Evolutionary conservation across 1,284 basidiomycete species (phyloP).

Genomic region (Vanrija humicola): DNA sequence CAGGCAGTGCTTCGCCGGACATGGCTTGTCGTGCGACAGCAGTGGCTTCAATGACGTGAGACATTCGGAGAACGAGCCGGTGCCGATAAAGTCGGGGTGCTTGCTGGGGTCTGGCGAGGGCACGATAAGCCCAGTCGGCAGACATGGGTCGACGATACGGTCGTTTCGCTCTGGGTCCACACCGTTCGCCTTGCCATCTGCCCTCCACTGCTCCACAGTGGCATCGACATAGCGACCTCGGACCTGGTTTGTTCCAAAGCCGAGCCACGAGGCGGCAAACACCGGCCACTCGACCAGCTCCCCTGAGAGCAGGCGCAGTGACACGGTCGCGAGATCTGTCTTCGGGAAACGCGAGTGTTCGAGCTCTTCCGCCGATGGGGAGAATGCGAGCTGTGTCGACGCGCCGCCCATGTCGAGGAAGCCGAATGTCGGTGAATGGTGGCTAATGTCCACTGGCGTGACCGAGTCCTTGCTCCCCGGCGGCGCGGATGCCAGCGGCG

Average conservation of each 20-base stretch:
- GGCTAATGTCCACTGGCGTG: constrained; percentile 45
- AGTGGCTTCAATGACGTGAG: constrained; percentile 69
- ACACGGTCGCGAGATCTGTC: constrained; percentile 72
- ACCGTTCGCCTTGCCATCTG: not conserved
- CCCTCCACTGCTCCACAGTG: constrained; percentile 50
- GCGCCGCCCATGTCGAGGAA: constrained; percentile 99
- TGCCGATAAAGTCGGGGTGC: constrained; percentile 69
- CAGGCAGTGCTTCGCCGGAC: constrained; percentile 80
- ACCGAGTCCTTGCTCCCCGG: constrained; percentile 29
- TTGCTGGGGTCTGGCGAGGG: constrained; percentile 54
- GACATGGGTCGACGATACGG: constrained; percentile 74
- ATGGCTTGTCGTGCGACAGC: constrained; percentile 80
- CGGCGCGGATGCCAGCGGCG: constrained; percentile 35
- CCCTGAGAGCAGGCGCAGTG: constrained; percentile 75
- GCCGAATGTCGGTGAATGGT: constrained; percentile 74
- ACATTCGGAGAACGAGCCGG: constrained; percentile 85
- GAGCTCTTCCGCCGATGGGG: constrained; percentile 57
- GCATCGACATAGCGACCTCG: constrained; percentile 81
- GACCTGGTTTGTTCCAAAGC: constrained; percentile 95
- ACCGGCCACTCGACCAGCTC: constrained; percentile 85
- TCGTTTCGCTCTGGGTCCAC: constrained; percentile 41
- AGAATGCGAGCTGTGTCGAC: constrained; percentile 97
- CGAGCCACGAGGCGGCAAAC: constrained; percentile 97
- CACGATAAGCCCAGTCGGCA: constrained; percentile 67
- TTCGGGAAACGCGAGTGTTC: constrained; percentile 49